Base-by-base conservation (phyloP, 176 grass and related monocot genomes). In the Eragrostis curvula region DNA sequence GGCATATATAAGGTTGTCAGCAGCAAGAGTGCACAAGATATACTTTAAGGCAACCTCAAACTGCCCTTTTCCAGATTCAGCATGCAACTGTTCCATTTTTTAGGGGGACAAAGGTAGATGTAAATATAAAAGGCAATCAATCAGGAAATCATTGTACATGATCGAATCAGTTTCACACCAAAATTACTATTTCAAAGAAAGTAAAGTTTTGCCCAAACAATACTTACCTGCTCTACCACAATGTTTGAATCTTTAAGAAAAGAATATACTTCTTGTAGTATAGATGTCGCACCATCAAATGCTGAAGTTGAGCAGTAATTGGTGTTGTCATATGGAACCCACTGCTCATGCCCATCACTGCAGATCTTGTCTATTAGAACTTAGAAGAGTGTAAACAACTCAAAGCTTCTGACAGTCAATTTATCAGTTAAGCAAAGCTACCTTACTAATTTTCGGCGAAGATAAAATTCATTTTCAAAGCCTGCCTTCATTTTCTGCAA, bases 381-480 rank as follows among this genome's bases (percentile, higher is more conserved):
- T 70, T 83, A 70, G 47, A 23, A 85, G 64, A 47, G 72, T 29
- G 40, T 44, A 74, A 51, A 81, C 27, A 84, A 75, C 13, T 12
- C 13, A 7, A 73, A n/a, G 30, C 15, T 79, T 41, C 47, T 69
- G 23, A 68, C 10, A 56, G 14, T 40, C 3, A 64, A 39, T 21
- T 69, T 57, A 61, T 80, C 30, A 82, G 57, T 62, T 20, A 40
- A 66, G 14, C 27, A 84, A 75, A 72, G 50, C 52, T 93, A 90
- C 96, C 92, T 95, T 84, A 72, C 68, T 80, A 91, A 61, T 91
- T 95, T 95, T 86, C 79, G 86, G n/a, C 94, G 90, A 27, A 98
- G 76, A 70, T 77, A 98, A 84, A 98, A 98, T 87, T 98, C 96
- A 88, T 93, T 98, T 70, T 98, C 96, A 56, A 98, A 98, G 58